phyloP scores from a whole-genome alignment of 2,329 filamentous ascomycete species.

The Macroventuria anomochaeta region DNA sequence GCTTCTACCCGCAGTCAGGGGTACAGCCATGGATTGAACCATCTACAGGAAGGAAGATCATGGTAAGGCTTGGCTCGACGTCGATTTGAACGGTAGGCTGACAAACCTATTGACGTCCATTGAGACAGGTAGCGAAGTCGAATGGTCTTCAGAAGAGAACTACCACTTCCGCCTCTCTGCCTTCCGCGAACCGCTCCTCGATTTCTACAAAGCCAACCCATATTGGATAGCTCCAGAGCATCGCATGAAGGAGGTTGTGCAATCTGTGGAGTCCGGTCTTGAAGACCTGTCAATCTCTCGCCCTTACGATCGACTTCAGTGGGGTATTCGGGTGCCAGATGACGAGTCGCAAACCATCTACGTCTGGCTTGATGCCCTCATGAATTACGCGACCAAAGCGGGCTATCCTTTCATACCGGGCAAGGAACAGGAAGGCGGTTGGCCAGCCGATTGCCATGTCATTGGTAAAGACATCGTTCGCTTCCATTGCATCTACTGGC shows the following conservation, averaged over 20 bases:
- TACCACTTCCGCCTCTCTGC: slow-evolving; percentile 93
- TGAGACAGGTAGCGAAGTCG: slow-evolving; percentile 90
- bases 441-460: slow-evolving; percentile 91
- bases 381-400: slow-evolving; percentile 90
- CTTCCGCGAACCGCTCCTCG: slow-evolving; percentile 77
- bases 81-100: slow-evolving; percentile 13
- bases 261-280: slow-evolving; percentile 77
- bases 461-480: slow-evolving; percentile 94
- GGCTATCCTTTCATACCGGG: slow-evolving; percentile 83
- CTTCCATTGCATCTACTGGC: slow-evolving; percentile 99
- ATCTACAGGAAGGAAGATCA: slow-evolving; percentile 79
- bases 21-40: slow-evolving; percentile 79
- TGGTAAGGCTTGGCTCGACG: slow-evolving; percentile 56
- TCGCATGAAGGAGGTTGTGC: slow-evolving; percentile 79
- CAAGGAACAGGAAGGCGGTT: slow-evolving; percentile 68
- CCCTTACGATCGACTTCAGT: slow-evolving; percentile 75
- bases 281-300: slow-evolving; percentile 90
- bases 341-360: slow-evolving; percentile 91
- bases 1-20: slow-evolving; percentile 83
- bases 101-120: slow-evolving; percentile 62
- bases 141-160: slow-evolving; percentile 92
- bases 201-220: slow-evolving; percentile 80
- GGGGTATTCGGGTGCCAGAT: slow-evolving; percentile 88
- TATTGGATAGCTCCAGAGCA: slow-evolving; percentile 74
- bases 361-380: slow-evolving; percentile 94